These are phyloP conservation scores for Talaromyces sp. DNA, from an alignment of 2,329 filamentous ascomycete species.

Conservation along the genomic window DNA sequence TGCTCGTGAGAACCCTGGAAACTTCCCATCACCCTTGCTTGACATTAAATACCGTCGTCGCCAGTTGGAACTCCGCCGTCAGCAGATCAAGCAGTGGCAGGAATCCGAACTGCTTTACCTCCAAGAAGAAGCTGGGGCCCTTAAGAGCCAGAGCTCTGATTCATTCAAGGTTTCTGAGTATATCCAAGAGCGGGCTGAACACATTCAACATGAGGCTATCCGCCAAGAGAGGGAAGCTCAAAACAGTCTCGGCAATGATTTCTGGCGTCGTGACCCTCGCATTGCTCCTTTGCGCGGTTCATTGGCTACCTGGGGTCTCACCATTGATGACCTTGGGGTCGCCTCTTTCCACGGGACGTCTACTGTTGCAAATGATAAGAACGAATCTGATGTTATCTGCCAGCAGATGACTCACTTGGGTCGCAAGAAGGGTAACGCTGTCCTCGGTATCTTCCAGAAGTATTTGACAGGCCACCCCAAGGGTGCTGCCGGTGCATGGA, in stretches of 20 bases:
- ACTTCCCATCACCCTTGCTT: slow-evolving; percentile 89
- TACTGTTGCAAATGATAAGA: slow-evolving; percentile 98
- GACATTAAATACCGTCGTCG: slow-evolving; percentile 97
- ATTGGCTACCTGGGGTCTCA: slow-evolving; percentile 95
- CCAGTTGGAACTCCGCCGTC: slow-evolving; percentile 89
- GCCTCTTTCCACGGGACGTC: slow-evolving; percentile 99
- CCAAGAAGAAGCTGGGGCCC: slow-evolving; percentile 84
- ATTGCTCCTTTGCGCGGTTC: slow-evolving; percentile 95
- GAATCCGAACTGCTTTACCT: slow-evolving; percentile 91
- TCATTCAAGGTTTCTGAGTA: slow-evolving; percentile 79
- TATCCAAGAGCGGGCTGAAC: slow-evolving; percentile 72
- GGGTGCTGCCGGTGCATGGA: slow-evolving; percentile 98
- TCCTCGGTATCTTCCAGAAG: slow-evolving; percentile 98
- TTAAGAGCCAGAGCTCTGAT: slow-evolving; percentile 69
- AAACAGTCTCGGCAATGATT: slow-evolving; percentile 91
- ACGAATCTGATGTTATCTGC: slow-evolving; percentile 96
- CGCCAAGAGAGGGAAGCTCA: slow-evolving; percentile 92
- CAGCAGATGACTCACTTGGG: slow-evolving; percentile 93
- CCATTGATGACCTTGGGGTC: slow-evolving; percentile 89
- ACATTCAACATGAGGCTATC: slow-evolving; percentile 81
- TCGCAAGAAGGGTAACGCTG: slow-evolving; percentile 90
- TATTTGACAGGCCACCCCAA: slow-evolving; percentile 98
- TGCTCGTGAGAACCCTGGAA: slow-evolving; percentile 82
- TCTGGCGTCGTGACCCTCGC: slow-evolving; percentile 93
- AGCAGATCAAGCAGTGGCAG: slow-evolving; percentile 93